Evolutionary conservation across 257 asterid genomes (phyloP).

Genomic region (Przewalskia tangutica): DNA sequence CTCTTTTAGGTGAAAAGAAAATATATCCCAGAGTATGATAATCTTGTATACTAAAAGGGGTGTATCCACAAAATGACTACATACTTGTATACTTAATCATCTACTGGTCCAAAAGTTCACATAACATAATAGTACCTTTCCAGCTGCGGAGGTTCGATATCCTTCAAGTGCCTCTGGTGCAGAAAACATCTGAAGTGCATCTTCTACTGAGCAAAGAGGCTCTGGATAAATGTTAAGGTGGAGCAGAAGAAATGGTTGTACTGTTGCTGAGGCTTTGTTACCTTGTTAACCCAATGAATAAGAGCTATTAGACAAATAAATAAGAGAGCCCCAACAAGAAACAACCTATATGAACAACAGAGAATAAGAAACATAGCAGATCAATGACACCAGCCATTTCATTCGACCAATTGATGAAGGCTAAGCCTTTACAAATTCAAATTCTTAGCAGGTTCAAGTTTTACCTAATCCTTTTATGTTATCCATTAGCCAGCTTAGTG

Average conservation of each 20-base stretch:
- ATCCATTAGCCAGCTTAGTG: background rate
- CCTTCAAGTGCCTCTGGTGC: constrained; percentile 82
- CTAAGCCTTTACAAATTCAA: background rate
- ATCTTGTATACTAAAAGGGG: background rate
- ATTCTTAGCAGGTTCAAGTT: background rate
- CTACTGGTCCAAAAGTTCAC: background rate
- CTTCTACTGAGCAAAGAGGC: constrained; percentile 53
- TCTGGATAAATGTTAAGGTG: constrained; percentile 76
- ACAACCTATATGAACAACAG: background rate
- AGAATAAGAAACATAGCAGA: background rate
- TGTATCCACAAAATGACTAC: background rate
- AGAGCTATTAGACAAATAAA: constrained; percentile 1
- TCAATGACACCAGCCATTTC: background rate
- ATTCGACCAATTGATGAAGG: background rate
- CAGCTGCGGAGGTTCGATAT: constrained; percentile 53
- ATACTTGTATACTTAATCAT: background rate
- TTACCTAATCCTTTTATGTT: background rate
- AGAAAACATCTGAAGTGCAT: constrained; percentile 61
- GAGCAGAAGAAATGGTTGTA: constrained; percentile 79
- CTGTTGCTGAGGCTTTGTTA: constrained; percentile 62
- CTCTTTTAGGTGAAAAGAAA: background rate
- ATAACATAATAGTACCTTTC: constrained; percentile 35
- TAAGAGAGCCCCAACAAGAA: background rate
- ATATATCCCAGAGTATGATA: background rate
- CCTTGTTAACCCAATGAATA: constrained; percentile 30